A percentile compares a stretch with the other conserved stretches of the same genome.
Evolutionary conservation across 495 filamentous ascomycete genomes (phyloP).

Genomic region (Penicillium waksmanii): DNA sequence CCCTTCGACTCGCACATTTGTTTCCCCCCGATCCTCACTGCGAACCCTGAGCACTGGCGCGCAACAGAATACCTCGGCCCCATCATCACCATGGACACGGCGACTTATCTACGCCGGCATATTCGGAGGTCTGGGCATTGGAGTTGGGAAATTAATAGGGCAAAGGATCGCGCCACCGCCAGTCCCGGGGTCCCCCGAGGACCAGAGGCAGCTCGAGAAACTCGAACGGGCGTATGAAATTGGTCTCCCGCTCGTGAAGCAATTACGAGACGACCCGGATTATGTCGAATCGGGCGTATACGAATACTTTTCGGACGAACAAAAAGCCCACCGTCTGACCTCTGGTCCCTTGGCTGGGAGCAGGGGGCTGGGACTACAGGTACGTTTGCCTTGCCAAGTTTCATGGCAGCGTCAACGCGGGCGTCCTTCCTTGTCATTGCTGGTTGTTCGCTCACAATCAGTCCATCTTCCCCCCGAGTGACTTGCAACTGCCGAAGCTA

Average conservation of each 20-base stretch:
- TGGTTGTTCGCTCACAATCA: background rate
- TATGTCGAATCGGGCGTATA: conserved; percentile 62
- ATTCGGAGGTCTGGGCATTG: conserved; percentile 40
- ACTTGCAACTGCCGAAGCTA: conserved; percentile 13
- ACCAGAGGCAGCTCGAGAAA: conserved; percentile 27
- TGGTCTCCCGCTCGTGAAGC: conserved; percentile 55
- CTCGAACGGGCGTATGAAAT: conserved; percentile 37
- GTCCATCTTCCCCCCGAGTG: background rate
- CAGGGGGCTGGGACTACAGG: conserved; percentile 48
- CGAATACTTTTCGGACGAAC: conserved; percentile 45
- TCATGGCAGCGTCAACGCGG: conserved; percentile 8
- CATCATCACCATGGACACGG: conserved; percentile 42
- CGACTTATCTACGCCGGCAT: conserved; percentile 41
- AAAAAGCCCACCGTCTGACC: conserved; percentile 40
- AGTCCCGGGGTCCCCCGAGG: conserved; percentile 37
- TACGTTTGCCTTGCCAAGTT: conserved; percentile 25
- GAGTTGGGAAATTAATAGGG: conserved; percentile 31
- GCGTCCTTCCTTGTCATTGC: background rate
- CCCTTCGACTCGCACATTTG: conserved; percentile 3
- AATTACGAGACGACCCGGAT: conserved; percentile 54
- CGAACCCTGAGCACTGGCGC: conserved; percentile 33
- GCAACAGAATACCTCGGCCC: conserved; percentile 19
- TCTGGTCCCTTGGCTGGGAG: conserved; percentile 46
- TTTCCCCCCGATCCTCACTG: conserved; percentile 9
- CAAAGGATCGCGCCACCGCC: conserved; percentile 34